Conservation (phyloP, 2,329 filamentous ascomycete genomes). For the Leptographium lundbergii region DNA sequence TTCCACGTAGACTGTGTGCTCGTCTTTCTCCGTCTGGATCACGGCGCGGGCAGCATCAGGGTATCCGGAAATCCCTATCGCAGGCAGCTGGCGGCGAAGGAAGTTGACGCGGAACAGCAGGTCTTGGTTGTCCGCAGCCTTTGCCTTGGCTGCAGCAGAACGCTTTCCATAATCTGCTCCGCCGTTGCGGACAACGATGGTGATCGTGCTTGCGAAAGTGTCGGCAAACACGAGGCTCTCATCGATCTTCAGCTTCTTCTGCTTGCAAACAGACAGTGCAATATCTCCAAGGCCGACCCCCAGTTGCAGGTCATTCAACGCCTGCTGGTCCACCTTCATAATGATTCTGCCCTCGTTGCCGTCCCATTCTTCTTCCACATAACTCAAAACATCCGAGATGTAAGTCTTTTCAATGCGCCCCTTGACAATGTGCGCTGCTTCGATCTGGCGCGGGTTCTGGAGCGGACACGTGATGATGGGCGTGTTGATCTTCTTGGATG, state of each 20-base stretch:
- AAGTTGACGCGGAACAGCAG: slow-evolving; percentile 71
- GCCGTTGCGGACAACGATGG: slow-evolving; percentile 54
- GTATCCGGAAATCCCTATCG: slow-evolving; percentile 82
- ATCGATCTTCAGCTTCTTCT: slow-evolving; percentile 72
- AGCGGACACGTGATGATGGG: slow-evolving; percentile 85
- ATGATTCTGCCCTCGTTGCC: slow-evolving; percentile 62
- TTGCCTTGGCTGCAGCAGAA: slow-evolving; percentile 24
- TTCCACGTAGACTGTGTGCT: slow-evolving; percentile 73
- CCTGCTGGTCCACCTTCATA: slow-evolving; percentile 68
- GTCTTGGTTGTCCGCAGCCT: slow-evolving; percentile 24
- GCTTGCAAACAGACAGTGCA: slow-evolving; percentile 58
- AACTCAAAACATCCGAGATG: slow-evolving; percentile 66
- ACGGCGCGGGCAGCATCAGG: slow-evolving; percentile 76
- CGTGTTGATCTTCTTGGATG: slow-evolving; percentile 84
- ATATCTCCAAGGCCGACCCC: slow-evolving; percentile 67
- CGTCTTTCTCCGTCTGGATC: slow-evolving; percentile 64
- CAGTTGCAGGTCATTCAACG: slow-evolving; percentile 68
- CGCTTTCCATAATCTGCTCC: slow-evolving; percentile 36
- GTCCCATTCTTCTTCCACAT: slow-evolving; percentile 83
- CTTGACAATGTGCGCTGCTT: slow-evolving; percentile 82
- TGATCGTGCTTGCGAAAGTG: slow-evolving; percentile 50
- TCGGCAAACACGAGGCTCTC: slow-evolving; percentile 44
- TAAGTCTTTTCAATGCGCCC: slow-evolving; percentile 92
- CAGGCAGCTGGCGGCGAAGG: slow-evolving; percentile 68
- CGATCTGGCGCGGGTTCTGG: slow-evolving; percentile 59